Base-by-base conservation (phyloP, 2,329 filamentous ascomycete species). In the Neocatenulostroma microsporum region DNA sequence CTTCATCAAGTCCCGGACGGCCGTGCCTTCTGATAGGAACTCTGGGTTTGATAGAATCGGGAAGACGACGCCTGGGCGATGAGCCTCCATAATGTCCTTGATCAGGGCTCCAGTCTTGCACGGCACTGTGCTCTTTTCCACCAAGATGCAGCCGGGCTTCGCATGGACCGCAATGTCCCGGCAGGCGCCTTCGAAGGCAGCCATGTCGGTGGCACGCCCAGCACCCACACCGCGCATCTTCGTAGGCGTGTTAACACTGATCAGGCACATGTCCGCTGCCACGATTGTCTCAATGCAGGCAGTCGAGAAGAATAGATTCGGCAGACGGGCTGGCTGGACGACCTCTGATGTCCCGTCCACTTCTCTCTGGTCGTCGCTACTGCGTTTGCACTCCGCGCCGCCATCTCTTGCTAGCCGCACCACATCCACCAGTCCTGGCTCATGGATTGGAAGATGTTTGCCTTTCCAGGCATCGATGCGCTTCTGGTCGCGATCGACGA, bases 71-170 rank as follows among this genome's bases (percentile, higher is more conserved):
- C 71, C 72, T 1, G 80, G 79, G n/a, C 76, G 73, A 51, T 76
- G 70, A 46, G 71, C 68, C 30, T 48, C 45, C 36, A 46, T 46
- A 47, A 77, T 83, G 46, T 80, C 72, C 48, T 73, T 70, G 21
- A 86, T 76, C 15, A 78, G 70, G 48, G 84, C 72, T 2, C 81
- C 80, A 5, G 82, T 86, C 44, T 78, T 69, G 57, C 80, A 84
- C 2, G 83, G 83, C 20, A 88, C 83, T 0, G 83, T 88, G 41
- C 78, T 83, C 66, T 88, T 88, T 63, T 87, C 82, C 17, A 88
- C 83, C 33, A 88, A 74, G 32, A 87, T 83, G 29, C 78, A 74
- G 24, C 77, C 78, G 6, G 72, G 63, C 25, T 71, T 74, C 5
- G 82, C 79, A 46, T 78, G 66, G 45, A 72, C 64, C 8, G 81